These are phyloP conservation scores for Chlamydomonas asymmetrica DNA, from an alignment of 139 green algal genomes.

Conservation along the genomic window DNA sequence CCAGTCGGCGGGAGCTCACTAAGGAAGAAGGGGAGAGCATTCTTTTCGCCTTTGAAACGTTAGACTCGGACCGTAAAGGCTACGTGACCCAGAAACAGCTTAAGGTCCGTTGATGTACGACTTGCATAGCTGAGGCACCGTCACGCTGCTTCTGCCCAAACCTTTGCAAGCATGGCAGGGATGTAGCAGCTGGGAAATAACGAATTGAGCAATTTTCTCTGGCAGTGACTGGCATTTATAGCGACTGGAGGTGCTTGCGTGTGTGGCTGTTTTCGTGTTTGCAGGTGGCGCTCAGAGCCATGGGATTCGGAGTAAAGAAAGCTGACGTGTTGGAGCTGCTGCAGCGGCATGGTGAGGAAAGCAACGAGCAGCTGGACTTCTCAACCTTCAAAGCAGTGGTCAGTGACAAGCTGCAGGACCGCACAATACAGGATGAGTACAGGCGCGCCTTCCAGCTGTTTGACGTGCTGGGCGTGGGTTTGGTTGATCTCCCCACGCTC, in stretches of 20 bases:
- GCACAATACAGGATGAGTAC: slow-evolving; percentile 35
- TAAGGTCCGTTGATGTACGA: slow-evolving; percentile 47
- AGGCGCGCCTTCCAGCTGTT: slow-evolving; percentile 57
- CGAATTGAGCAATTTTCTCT: not conserved
- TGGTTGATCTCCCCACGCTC: slow-evolving; percentile 21
- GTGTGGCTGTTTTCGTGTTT: not conserved
- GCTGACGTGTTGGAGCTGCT: slow-evolving; percentile 45
- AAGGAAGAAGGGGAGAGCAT: slow-evolving; percentile 42
- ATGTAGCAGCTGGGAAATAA: not conserved
- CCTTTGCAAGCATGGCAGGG: not conserved
- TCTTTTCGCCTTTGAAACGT: slow-evolving; percentile 42
- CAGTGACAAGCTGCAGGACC: slow-evolving; percentile 18
- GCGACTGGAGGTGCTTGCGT: not conserved
- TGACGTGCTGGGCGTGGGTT: slow-evolving; percentile 44
- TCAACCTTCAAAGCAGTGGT: slow-evolving; percentile 16
- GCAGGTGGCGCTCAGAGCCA: slow-evolving; percentile 47
- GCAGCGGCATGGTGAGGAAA: slow-evolving; percentile 34
- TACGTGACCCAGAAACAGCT: slow-evolving; percentile 41
- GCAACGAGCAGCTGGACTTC: slow-evolving; percentile 31
- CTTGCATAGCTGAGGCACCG: not conserved
- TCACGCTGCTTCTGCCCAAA: not conserved
- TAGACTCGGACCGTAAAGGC: slow-evolving; percentile 40
- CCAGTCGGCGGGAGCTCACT: slow-evolving; percentile 10
- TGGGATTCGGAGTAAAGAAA: slow-evolving; percentile 58
- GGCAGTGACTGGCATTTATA: not conserved